Conservation (phyloP, 2,329 filamentous ascomycete species). For the Tolypocladium nubicola region DNA sequence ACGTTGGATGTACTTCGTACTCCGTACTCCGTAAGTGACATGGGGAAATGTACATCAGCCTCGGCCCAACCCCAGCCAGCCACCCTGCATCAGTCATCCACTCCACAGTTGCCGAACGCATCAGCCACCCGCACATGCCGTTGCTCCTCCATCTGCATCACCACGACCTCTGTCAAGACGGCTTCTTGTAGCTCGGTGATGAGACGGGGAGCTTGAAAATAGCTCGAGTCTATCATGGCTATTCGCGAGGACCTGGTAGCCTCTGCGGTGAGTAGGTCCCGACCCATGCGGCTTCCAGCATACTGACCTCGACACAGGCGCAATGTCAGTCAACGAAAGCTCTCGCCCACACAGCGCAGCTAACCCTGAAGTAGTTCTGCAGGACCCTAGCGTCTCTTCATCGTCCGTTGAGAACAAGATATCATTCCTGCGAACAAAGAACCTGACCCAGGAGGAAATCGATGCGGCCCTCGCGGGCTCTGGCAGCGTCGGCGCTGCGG, state of each 20-base stretch:
- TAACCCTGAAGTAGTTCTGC: conserved; percentile 54
- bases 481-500: conserved; percentile 40
- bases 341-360: neutral
- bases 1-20: neutral
- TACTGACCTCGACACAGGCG: conserved; percentile 15
- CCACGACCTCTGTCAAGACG: conserved; percentile 6
- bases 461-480: conserved; percentile 71
- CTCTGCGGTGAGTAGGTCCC: conserved; percentile 52
- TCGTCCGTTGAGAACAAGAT: conserved; percentile 90
- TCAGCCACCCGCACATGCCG: conserved; percentile 13
- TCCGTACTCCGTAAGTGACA: too few species aligned
- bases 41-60: conserved; percentile 7
- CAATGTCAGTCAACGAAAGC: conserved; percentile 27
- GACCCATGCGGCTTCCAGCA: neutral
- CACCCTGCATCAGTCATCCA: conserved; percentile 3
- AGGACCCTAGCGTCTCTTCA: conserved; percentile 82
- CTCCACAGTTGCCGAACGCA: conserved; percentile 9
- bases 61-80: conserved; percentile 16
- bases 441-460: conserved; percentile 92
- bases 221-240: conserved; percentile 44
- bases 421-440: conserved; percentile 91
- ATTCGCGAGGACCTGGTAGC: conserved; percentile 89
- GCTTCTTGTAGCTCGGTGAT: conserved; percentile 9
- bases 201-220: conserved; percentile 11
- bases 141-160: conserved; percentile 10